These are phyloP conservation scores for Gaertneriomyces sp. DNA, from an alignment of 192 early-diverging fungal genomes.

Conservation along the genomic window DNA sequence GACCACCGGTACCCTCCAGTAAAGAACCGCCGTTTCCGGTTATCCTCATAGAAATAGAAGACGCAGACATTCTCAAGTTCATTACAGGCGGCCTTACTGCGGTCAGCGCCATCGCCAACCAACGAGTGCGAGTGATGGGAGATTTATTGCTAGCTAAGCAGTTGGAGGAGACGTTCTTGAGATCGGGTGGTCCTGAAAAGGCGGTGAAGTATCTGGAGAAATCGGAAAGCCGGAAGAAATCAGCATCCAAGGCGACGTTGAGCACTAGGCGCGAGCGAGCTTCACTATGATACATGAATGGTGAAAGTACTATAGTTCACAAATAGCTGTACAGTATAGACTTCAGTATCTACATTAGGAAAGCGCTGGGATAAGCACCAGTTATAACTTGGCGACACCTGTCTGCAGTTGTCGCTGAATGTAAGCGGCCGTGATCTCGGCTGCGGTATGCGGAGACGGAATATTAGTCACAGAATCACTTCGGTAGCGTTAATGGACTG, in stretches of 20 bases:
- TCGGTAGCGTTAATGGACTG: too few species aligned
- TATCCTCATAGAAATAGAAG: conserved; percentile 36
- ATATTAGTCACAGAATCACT: too few species aligned
- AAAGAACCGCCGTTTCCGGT: conserved; percentile 21
- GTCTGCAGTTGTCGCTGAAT: too few species aligned
- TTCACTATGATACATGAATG: too few species aligned
- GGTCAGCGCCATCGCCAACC: conserved; percentile 28
- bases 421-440: too few species aligned
- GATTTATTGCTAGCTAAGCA: conserved; percentile 35
- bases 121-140: conserved; percentile 35
- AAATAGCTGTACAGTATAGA: too few species aligned
- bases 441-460: too few species aligned
- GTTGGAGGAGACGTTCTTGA: conserved; percentile 38
- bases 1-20: conserved; percentile 9
- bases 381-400: too few species aligned
- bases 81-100: conserved; percentile 40
- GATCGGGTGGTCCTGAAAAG: conserved; percentile 40
- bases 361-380: too few species aligned
- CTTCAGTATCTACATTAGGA: too few species aligned
- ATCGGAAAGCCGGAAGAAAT: conserved; percentile 11
- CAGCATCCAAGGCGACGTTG: background rate
- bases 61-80: conserved; percentile 41
- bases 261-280: too few species aligned
- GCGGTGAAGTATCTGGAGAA: conserved; percentile 27
- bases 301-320: too few species aligned